Base-by-base conservation (phyloP, 768 basidiomycete species). In the Cyathus striatus region DNA sequence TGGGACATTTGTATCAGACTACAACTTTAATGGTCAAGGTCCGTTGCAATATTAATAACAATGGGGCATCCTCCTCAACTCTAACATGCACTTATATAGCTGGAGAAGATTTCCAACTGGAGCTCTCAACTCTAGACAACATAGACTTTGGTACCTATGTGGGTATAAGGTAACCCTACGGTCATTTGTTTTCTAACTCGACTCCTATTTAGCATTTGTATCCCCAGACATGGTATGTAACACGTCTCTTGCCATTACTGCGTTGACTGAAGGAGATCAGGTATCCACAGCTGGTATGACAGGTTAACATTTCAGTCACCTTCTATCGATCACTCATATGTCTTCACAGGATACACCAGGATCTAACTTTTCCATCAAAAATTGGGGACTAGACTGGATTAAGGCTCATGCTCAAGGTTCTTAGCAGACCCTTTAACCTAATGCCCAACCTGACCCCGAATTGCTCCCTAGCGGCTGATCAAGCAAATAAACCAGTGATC, bases 371-470 rank as follows among this genome's bases (percentile, higher is more conserved):
- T 67, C 69, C 6, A 57, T 70, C 27, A 66, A 72, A 43, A 56
- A 55, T 16, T 81, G 75, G 75, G 79, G 79, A 14, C 60, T 72
- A 9, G 60, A 65, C 13, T 85, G 81, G 81, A 81, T 84, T 49
- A 57, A 65, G 24, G 66, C 73, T 43, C 81, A 84, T 51, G 72
- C 68, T 5, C 55, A 61, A 13, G 63, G 75, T 72, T 46, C 9
- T 55, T 43, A 4, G n/a, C 21, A n/a, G 16, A 5, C 43, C 23
- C 39, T 38, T 12, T 23, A 22, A 21, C 24, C 3, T 14, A 23
- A 24, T 21, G 20, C 18, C 23, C 4, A 12, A 23, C 30, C 20
- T 43, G 14, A 30, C 20, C 16, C 6, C 10, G 17, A 18, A 36
- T 25, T 39, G 34, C 10, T 33, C 30, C 44, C 16, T 46, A 77